Base-by-base conservation (phyloP, 208 protist genomes). In the Tritrichomonas foetus region DNA sequence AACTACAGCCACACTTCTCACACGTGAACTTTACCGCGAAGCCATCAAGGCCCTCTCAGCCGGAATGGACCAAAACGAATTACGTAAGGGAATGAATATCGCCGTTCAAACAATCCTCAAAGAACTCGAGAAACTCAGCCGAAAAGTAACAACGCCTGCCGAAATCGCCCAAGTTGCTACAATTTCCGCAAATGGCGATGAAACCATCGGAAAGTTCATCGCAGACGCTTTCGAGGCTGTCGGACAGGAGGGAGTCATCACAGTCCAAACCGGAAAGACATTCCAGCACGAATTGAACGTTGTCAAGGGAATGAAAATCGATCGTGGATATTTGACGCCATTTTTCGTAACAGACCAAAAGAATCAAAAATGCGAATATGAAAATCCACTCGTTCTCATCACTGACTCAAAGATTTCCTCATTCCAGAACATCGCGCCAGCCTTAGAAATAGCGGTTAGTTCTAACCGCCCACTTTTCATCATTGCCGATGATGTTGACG, bases 151-250 rank as follows among this genome's bases (percentile, higher is more conserved):
- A 49, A 97, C 97, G 93, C 96, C 95, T 27, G 98, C 99, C 94
- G 98, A 99, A 94, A 98, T 99, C 93, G 96, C 96, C 64, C 97
- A 97, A 94, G 98, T 99, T 64, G 99, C 99, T 74, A 99, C 99
- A 93, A 99, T 99, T 95, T 99, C 98, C 57, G 98, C 99, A 93
- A 99, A 99, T 97, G 98, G 98, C 82, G 99, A 99, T 96, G 95
- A 94, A n/a, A 98, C 97, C 93, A 98, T 99, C 95, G 99, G 99
- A 93, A 94, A 97, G 94, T 96, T 99, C 94, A 99, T 99, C 93
- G 98, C 98, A 50, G 94, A 97, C 78, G 99, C 99, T 47, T 99
- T 99, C 98, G 98, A 99, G 95, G 98, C 97, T 95, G 98, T 99
- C 57, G 98, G 98, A 95, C 98, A 98, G 95, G 98, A 99, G 94